Evolutionary conservation across 2,329 filamentous ascomycete genomes (phyloP).

Genomic region (Phialophora tarda): DNA sequence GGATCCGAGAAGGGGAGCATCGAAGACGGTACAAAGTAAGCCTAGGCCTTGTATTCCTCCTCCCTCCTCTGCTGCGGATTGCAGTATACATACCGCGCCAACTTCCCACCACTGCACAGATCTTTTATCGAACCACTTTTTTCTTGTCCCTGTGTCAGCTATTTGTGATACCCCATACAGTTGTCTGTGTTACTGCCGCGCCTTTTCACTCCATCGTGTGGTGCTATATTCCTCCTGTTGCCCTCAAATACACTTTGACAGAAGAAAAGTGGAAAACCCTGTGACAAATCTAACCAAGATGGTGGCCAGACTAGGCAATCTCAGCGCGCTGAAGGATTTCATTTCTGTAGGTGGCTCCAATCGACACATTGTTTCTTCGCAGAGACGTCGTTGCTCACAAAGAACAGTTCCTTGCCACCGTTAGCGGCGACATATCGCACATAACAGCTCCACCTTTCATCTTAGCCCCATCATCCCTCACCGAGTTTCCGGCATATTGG

Average conservation of each 20-base stretch:
- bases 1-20: not conserved
- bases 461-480: slow-evolving; percentile 36
- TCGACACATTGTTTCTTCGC: not conserved
- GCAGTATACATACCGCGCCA: slow-evolving; percentile 3
- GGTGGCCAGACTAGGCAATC: slow-evolving; percentile 37
- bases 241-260: not conserved
- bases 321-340: slow-evolving; percentile 41
- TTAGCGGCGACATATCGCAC: slow-evolving; percentile 80
- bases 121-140: not conserved
- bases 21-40: slow-evolving; percentile 16
- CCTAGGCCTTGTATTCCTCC: slow-evolving; percentile 13
- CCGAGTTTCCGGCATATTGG: slow-evolving; percentile 67
- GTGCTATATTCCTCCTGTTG: not conserved
- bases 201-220: not conserved
- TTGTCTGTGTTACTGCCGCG: not conserved
- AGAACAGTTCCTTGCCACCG: slow-evolving; percentile 70
- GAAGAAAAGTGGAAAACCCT: not conserved
- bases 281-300: slow-evolving; percentile 20
- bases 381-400: not conserved
- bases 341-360: slow-evolving; percentile 38
- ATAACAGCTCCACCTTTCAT: slow-evolving; percentile 66
- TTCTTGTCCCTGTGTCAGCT: not conserved
- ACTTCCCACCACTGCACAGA: not conserved
- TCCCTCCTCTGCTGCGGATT: not conserved
- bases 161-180: slow-evolving; percentile 19